phyloP scores from a whole-genome alignment of 1,284 basidiomycete genomes.

The Austroboletus rostrupii region DNA sequence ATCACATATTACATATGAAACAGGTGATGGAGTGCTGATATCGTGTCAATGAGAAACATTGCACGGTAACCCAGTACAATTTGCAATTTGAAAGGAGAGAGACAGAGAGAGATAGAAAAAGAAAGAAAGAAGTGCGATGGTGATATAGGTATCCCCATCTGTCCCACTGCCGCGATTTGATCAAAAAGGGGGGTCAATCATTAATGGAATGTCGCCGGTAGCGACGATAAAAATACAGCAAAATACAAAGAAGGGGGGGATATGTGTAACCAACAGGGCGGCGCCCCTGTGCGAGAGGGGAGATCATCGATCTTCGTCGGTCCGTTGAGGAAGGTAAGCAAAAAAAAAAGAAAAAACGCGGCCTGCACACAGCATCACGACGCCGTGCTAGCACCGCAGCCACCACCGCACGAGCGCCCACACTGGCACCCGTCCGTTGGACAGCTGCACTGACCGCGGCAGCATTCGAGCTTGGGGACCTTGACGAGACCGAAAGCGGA shows the following conservation, averaged over 20 bases:
- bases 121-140: neutral
- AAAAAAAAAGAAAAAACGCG: neutral
- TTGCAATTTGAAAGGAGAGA: neutral
- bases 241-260: neutral
- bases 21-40: neutral
- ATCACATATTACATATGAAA: neutral
- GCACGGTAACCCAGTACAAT: neutral
- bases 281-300: neutral
- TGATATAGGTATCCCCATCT: neutral
- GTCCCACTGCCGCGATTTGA: neutral
- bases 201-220: neutral
- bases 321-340: neutral
- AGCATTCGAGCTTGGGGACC: conserved; percentile 65
- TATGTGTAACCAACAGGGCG: neutral
- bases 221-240: neutral
- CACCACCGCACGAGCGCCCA: conserved; percentile 15
- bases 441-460: conserved; percentile 56
- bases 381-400: conserved; percentile 1
- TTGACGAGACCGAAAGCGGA: conserved; percentile 47
- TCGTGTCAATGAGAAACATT: neutral
- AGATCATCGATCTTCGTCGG: neutral
- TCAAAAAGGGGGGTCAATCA: neutral
- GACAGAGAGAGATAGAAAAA: too few species aligned
- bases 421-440: conserved; percentile 18
- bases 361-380: neutral